Percentiles rank a stretch among this genome's conserved stretches.
phyloP scores from a whole-genome alignment of 305 asterid genomes.

The Fraxinus nigra region DNA sequence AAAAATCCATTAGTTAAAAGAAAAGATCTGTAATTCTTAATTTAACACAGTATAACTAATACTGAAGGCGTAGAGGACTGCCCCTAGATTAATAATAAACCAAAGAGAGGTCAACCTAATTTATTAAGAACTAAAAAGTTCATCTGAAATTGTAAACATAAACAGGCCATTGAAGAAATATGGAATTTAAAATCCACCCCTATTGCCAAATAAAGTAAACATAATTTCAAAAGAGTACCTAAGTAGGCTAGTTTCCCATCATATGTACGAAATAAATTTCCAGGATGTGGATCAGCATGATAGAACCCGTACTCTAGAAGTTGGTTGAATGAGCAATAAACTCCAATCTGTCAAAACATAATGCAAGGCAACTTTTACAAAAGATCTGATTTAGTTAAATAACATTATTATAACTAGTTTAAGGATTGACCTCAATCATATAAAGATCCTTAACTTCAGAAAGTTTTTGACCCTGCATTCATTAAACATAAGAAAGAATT shows the following conservation, averaged over 20 bases:
- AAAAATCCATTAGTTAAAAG: conserved; percentile 9
- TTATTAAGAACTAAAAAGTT: conserved; percentile 5
- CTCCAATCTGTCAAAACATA: conserved; percentile 69
- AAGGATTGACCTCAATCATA: conserved; percentile 76
- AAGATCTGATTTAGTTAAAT: conserved; percentile 14
- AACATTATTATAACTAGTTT: conserved; percentile 21
- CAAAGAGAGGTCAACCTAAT: background rate
- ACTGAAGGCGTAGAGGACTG: conserved; percentile 7
- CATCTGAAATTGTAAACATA: conserved; percentile 3
- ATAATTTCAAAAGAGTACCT: conserved; percentile 48
- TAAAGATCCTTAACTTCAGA: conserved; percentile 85
- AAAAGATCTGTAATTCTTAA: conserved; percentile 10
- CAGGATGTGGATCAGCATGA: conserved; percentile 99
- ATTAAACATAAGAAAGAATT: conserved; percentile 29
- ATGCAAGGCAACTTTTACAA: conserved; percentile 14
- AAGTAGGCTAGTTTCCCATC: conserved; percentile 95
- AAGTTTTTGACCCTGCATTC: conserved; percentile 81
- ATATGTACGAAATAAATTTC: conserved; percentile 84
- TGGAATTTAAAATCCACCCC: conserved; percentile 21
- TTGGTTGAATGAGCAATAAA: conserved; percentile 96
- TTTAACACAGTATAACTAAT: background rate
- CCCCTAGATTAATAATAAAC: conserved; percentile 4
- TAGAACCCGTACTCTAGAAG: conserved; percentile 93
- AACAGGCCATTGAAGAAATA: conserved; percentile 18
- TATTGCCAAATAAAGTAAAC: conserved; percentile 21